phyloP scores from a whole-genome alignment of 495 filamentous ascomycete species.

The Talaromyces liani region DNA sequence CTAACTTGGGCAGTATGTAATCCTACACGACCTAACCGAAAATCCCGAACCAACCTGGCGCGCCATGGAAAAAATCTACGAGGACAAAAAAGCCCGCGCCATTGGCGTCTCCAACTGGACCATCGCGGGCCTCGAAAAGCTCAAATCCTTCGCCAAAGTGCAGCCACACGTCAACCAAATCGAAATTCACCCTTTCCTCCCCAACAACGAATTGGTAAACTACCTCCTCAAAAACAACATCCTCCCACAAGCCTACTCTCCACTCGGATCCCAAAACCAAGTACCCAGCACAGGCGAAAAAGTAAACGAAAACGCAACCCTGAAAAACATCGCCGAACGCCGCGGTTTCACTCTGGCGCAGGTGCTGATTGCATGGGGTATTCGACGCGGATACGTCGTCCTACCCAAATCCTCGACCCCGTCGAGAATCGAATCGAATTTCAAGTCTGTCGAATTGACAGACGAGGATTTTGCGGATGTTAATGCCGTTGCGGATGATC shows the following conservation, averaged over 20 bases:
- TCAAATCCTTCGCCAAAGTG: slow-evolving; percentile 58
- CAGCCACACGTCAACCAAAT: slow-evolving; percentile 80
- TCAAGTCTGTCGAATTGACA: slow-evolving; percentile 49
- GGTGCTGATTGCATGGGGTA: slow-evolving; percentile 62
- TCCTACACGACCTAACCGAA: slow-evolving; percentile 52
- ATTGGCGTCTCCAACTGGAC: slow-evolving; percentile 91
- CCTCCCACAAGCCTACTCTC: slow-evolving; percentile 65
- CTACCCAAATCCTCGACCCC: slow-evolving; percentile 63
- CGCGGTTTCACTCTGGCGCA: slow-evolving; percentile 59
- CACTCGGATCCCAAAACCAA: slow-evolving; percentile 59
- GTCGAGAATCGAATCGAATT: slow-evolving; percentile 58
- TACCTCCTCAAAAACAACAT: slow-evolving; percentile 69
- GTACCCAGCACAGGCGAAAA: slow-evolving; percentile 60
- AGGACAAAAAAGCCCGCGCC: slow-evolving; percentile 59
- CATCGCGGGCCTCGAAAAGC: slow-evolving; percentile 58
- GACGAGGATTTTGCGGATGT: slow-evolving; percentile 51
- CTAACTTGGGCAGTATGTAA: slow-evolving; percentile 29
- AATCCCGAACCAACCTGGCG: slow-evolving; percentile 70
- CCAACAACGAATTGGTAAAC: slow-evolving; percentile 59
- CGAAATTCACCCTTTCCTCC: slow-evolving; percentile 89
- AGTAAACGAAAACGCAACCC: slow-evolving; percentile 48
- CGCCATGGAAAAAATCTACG: slow-evolving; percentile 70
- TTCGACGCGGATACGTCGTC: slow-evolving; percentile 64
- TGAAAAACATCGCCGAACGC: slow-evolving; percentile 53
- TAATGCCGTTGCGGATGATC: slow-evolving; percentile 51